Evolutionary conservation across 2,329 filamentous ascomycete species (phyloP).

Genomic region (Apiospora hydei): DNA sequence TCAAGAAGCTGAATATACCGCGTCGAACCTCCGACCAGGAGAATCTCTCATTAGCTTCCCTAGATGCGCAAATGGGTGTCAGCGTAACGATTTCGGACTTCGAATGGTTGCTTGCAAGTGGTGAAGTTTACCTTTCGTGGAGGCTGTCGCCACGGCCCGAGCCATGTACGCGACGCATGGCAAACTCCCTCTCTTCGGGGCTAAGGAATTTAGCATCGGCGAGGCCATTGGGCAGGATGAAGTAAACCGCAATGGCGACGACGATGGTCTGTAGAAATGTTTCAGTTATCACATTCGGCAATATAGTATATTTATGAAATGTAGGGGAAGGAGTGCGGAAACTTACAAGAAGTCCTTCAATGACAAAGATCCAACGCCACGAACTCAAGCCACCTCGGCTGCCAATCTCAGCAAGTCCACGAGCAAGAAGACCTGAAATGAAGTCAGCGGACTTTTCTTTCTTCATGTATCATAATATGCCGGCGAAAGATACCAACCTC

Average conservation of each 20-base stretch:
- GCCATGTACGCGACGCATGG: slow-evolving; percentile 50
- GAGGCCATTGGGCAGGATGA: slow-evolving; percentile 63
- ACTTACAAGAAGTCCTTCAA: slow-evolving; percentile 62
- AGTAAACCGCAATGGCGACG: slow-evolving; percentile 58
- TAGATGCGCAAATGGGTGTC: slow-evolving; percentile 28
- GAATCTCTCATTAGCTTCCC: slow-evolving; percentile 55
- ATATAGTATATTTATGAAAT: not conserved
- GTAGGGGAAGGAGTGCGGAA: not conserved
- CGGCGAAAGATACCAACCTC: slow-evolving; percentile 47
- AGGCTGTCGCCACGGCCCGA: not conserved
- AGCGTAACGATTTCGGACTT: not conserved
- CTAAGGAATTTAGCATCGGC: slow-evolving; percentile 62
- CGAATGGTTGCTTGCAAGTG: not conserved
- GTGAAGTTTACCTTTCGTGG: not conserved
- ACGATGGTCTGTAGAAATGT: slow-evolving; percentile 56
- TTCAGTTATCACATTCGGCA: slow-evolving; percentile 23
- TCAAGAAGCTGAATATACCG: slow-evolving; percentile 65
- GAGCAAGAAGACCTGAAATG: slow-evolving; percentile 59
- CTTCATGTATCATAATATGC: too few species aligned
- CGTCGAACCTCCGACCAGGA: slow-evolving; percentile 67
- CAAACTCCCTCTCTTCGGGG: slow-evolving; percentile 57
- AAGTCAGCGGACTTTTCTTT: not conserved
- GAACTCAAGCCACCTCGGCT: slow-evolving; percentile 58
- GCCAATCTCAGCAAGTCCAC: slow-evolving; percentile 67
- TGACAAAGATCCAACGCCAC: slow-evolving; percentile 70